Percentiles rank a stretch among this genome's conserved stretches.
phyloP scores from a whole-genome alignment of 371 early-diverging fungal genomes.

The Sporodiniella umbellata region DNA sequence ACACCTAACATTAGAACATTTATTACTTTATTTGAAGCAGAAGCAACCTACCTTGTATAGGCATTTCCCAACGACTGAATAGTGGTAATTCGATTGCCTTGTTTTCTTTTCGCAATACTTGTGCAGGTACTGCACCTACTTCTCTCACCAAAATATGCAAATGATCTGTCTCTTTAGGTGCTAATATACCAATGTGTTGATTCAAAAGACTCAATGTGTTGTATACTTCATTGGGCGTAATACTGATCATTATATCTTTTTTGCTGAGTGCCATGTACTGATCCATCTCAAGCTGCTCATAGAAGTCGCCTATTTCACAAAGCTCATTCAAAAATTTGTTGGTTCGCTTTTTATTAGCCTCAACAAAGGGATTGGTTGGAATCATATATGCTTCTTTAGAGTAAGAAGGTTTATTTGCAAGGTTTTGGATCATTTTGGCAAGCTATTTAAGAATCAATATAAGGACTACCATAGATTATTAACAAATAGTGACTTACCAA shows the following conservation, averaged over 20 bases:
- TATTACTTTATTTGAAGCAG: no score
- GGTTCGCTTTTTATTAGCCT: constrained; percentile 82
- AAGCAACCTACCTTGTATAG: constrained; percentile 39
- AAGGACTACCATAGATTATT: not conserved
- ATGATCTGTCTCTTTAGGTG: constrained; percentile 76
- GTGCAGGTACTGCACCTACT: constrained; percentile 65
- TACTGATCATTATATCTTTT: constrained; percentile 80
- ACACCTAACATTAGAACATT: not conserved
- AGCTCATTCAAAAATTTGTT: constrained; percentile 85
- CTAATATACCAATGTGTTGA: constrained; percentile 77
- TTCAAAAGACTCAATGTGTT: constrained; percentile 78
- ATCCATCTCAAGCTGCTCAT: constrained; percentile 93
- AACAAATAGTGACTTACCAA: constrained; percentile 25
- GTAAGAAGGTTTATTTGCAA: constrained; percentile 91
- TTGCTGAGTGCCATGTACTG: constrained; percentile 93
- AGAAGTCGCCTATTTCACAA: constrained; percentile 94
- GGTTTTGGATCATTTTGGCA: constrained; percentile 92
- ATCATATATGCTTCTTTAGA: constrained; percentile 92
- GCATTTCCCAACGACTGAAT: constrained; percentile 89
- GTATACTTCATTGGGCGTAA: constrained; percentile 91
- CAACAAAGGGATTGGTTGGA: constrained; percentile 84
- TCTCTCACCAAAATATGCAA: constrained; percentile 74
- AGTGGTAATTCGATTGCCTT: constrained; percentile 75
- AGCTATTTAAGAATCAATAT: constrained; percentile 28
- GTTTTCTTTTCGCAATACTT: constrained; percentile 81